Base-by-base conservation (phyloP, 306 rosid species). In the Mimosa bimucronata region DNA sequence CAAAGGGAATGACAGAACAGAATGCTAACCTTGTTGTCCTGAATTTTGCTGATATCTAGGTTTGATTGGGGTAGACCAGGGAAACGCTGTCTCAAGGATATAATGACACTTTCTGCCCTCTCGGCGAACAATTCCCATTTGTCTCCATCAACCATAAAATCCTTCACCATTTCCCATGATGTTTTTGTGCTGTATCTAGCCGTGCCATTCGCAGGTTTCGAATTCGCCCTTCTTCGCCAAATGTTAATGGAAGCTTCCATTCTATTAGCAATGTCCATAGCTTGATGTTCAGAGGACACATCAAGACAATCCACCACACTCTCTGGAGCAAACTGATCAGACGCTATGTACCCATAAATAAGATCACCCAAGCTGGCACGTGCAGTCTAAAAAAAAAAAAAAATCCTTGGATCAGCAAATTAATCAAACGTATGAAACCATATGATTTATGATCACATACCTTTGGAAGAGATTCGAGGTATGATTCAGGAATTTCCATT, bases 111-210 rank as follows among this genome's bases (percentile, higher is more conserved):
- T 83, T 96, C 98, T 16, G 98, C 97, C 81, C 98, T 86, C 72
- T 96, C 98, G 5, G 97, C 93, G 48, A 96, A 91, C 87, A 96
- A 73, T 10, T 93, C 99, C 87, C 88, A 79, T 82, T 93, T 96
- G 80, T 96, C 99, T 6, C 84, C 91, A 77, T 96, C 99, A 18
- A 87, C 84, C 97, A 96, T 93, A 77, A 91, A 79, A 75, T 96
- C 99, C 88, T 90, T 96, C 45, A 96, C 97, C 94, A 96, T 93
- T 80, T 93, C 99, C 99, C 99, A 93, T 23, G 99, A 96, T 19
- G 97, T 81, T 82, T 91, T 93, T 62, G 99, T 89, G 53, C 87
- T 81, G 50, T 86, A 61, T 50, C 92, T 79, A 76, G 86, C 75
- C 3, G 87, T 82, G 77, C 37, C 46, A 16, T 64, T 64, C 12